A percentile compares a stretch with the other conserved stretches of the same genome.
Evolutionary conservation across 2,329 filamentous ascomycete species (phyloP).

Genomic region (Hansfordia pulvinata): DNA sequence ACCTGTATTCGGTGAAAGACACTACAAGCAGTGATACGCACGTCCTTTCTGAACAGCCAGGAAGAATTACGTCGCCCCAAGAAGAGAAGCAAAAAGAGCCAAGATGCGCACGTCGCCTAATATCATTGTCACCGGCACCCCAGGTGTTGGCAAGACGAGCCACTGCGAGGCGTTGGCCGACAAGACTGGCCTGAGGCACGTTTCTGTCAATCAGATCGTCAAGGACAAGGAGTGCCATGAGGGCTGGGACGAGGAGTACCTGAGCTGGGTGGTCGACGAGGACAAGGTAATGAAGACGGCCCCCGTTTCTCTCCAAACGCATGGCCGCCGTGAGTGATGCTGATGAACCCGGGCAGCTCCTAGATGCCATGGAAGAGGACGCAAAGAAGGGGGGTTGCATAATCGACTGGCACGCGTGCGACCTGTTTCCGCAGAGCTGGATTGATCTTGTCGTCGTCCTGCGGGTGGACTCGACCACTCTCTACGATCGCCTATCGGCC

Average conservation of each 20-base stretch:
- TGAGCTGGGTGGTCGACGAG: constrained; percentile 90
- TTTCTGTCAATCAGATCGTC: constrained; percentile 82
- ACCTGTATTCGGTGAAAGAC: no score
- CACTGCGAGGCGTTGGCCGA: constrained; percentile 74
- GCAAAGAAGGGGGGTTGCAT: constrained; percentile 68
- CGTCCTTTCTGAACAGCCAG: no score
- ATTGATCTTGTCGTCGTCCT: constrained; percentile 91
- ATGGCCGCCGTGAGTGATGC: constrained; percentile 2
- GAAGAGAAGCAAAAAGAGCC: no score
- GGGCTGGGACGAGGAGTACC: constrained; percentile 71
- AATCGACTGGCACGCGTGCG: constrained; percentile 97
- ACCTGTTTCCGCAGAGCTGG: constrained; percentile 85
- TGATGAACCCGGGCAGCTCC: constrained; percentile 35
- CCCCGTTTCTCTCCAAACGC: constrained; percentile 2
- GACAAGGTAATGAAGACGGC: constrained; percentile 54
- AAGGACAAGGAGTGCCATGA: constrained; percentile 83
- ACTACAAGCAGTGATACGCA: no score
- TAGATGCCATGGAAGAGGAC: constrained; percentile 81
- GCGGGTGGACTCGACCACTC: constrained; percentile 61
- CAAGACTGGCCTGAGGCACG: constrained; percentile 63
- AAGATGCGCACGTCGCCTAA: constrained; percentile 53
- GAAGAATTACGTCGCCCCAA: no score
- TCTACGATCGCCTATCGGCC: constrained; percentile 72
- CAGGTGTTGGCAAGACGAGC: constrained; percentile 90
- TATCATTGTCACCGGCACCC: constrained; percentile 89